phyloP scores from a whole-genome alignment of 2,329 filamentous ascomycete genomes.

The Shiraia sp. region DNA sequence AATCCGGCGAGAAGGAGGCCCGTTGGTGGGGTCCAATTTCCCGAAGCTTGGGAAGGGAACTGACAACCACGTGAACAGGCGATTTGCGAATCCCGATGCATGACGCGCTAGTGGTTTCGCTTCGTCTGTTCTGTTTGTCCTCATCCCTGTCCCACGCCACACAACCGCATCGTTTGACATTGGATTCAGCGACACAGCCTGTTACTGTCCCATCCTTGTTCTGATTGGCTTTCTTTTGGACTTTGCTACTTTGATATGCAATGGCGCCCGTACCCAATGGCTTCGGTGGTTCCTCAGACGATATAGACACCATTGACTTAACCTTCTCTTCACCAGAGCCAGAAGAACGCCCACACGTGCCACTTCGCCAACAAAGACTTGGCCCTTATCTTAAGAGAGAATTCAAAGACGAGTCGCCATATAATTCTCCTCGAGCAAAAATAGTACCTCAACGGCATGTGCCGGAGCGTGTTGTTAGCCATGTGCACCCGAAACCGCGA shows the following conservation, averaged over 20 bases:
- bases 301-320: conserved; percentile 27
- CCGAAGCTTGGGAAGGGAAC: no score
- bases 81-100: neutral
- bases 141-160: no score
- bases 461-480: neutral
- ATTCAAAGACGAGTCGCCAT: conserved; percentile 11
- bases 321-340: conserved; percentile 31
- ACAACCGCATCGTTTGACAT: no score
- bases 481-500: conserved; percentile 10
- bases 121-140: neutral
- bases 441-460: conserved; percentile 6
- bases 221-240: neutral
- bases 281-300: neutral
- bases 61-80: conserved; percentile 5
- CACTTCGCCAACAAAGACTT: conserved; percentile 13
- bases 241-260: neutral
- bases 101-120: conserved; percentile 1
- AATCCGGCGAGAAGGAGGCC: no score
- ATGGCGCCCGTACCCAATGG: neutral
- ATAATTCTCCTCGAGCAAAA: neutral
- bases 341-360: conserved; percentile 8
- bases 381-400: conserved; percentile 13
- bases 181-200: neutral
- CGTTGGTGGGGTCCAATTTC: no score
- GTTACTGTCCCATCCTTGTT: no score